Conservation (phyloP, 306 rosid species). For the Abrus precatorius region DNA sequence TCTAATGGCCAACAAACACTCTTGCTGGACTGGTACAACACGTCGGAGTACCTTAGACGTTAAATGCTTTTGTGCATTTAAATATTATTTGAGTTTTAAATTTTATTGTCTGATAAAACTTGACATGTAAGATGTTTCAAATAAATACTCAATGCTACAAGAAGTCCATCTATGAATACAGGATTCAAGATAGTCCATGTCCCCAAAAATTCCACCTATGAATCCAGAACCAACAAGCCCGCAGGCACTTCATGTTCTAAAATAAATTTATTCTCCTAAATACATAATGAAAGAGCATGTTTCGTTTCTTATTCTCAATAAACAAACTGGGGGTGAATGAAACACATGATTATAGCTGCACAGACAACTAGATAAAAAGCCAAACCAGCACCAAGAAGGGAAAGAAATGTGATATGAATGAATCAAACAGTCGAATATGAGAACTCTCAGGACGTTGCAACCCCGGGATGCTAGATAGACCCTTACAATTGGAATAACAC, state of each 20-base stretch:
- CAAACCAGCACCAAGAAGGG: constrained; percentile 54
- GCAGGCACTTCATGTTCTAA: constrained; percentile 46
- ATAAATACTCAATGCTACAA: constrained; percentile 43
- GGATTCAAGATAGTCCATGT: not conserved
- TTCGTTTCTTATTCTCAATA: constrained; percentile 59
- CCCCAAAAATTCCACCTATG: constrained; percentile 34
- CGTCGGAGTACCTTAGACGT: too few species aligned
- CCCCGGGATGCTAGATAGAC: constrained; percentile 45
- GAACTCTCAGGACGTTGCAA: constrained; percentile 39
- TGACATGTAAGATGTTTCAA: constrained; percentile 29
- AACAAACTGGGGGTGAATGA: constrained; percentile 45
- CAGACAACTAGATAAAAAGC: constrained; percentile 54
- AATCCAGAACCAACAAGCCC: constrained; percentile 44
- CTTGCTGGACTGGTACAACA: too few species aligned
- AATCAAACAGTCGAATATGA: constrained; percentile 48
- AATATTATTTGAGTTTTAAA: constrained; percentile 4
- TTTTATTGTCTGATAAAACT: constrained; percentile 7
- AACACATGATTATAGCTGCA: constrained; percentile 55
- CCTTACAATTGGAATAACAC: constrained; percentile 47
- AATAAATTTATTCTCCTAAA: constrained; percentile 58
- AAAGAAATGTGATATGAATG: constrained; percentile 53
- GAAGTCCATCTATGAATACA: constrained; percentile 43
- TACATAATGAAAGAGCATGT: constrained; percentile 53
- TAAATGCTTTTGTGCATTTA: not conserved
- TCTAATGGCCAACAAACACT: too few species aligned